Conservation (phyloP, 176 grass and related monocot species). For the Triticum urartu region DNA sequence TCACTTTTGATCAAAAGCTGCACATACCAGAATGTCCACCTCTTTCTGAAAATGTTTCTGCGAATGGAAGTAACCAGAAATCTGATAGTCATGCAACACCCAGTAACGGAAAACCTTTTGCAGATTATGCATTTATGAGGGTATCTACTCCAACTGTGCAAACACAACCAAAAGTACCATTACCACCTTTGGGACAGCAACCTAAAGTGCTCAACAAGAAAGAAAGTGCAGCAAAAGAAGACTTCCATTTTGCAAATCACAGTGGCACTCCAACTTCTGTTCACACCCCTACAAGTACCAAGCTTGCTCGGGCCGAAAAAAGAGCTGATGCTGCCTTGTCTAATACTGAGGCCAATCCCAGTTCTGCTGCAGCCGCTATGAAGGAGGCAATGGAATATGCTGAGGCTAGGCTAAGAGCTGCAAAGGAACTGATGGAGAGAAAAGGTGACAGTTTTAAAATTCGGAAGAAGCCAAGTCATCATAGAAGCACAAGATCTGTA, state of each 20-base stretch:
- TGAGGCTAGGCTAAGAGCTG: conserved; percentile 74
- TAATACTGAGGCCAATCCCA: conserved; percentile 51
- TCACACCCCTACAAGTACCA: conserved; percentile 10
- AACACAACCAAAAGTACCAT: conserved; percentile 40
- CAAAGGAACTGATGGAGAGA: conserved; percentile 87
- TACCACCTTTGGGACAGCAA: conserved; percentile 45
- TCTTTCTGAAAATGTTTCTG: conserved; percentile 43
- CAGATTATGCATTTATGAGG: conserved; percentile 53
- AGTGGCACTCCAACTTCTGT: conserved; percentile 4
- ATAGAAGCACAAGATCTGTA: conserved; percentile 43
- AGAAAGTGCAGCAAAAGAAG: conserved; percentile 29
- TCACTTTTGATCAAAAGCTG: conserved; percentile 32
- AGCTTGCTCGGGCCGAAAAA: conserved; percentile 18
- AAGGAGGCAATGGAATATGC: conserved; percentile 96
- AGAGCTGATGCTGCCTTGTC: conserved; percentile 45
- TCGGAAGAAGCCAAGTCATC: conserved; percentile 52
- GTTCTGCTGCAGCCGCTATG: conserved; percentile 74
- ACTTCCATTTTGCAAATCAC: conserved; percentile 17
- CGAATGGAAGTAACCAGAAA: conserved; percentile 36
- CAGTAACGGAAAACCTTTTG: conserved; percentile 27
- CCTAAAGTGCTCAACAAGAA: conserved; percentile 47
- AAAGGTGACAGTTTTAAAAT: conserved; percentile 79
- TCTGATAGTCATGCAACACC: conserved; percentile 42
- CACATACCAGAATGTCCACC: conserved; percentile 17
- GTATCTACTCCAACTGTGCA: conserved; percentile 46